phyloP scores from a whole-genome alignment of 768 basidiomycete genomes.

The Trametes gibbosa region DNA sequence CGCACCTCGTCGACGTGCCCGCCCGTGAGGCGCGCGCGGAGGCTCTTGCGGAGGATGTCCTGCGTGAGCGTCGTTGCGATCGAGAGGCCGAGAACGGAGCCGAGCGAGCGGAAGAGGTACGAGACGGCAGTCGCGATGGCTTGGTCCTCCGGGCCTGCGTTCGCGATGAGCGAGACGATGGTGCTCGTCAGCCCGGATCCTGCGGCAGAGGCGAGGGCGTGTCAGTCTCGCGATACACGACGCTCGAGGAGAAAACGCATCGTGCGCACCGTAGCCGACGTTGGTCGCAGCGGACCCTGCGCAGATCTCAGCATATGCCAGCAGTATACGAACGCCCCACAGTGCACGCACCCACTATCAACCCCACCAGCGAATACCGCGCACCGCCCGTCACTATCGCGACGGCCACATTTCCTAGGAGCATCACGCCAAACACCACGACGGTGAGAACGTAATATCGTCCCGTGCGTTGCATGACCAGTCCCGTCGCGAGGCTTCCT shows the following conservation, averaged over 20 bases:
- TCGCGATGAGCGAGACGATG: conserved; percentile 59
- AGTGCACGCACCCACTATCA: conserved; percentile 40
- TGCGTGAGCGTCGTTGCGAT: conserved; percentile 58
- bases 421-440: conserved; percentile 36
- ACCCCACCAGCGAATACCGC: conserved; percentile 34
- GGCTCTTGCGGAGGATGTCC: conserved; percentile 42
- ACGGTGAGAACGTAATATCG: conserved; percentile 54
- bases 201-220: conserved; percentile 16
- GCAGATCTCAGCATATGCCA: neutral
- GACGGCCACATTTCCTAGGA: conserved; percentile 38
- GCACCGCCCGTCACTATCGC: conserved; percentile 41
- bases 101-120: conserved; percentile 65
- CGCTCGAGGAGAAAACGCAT: neutral
- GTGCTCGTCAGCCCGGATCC: conserved; percentile 55
- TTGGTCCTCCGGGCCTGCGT: conserved; percentile 58
- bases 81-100: conserved; percentile 56
- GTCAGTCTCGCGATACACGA: neutral
- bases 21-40: conserved; percentile 42
- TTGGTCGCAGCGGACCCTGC: conserved; percentile 22
- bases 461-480: conserved; percentile 58
- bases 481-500: conserved; percentile 51
- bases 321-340: neutral
- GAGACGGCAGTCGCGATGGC: conserved; percentile 67
- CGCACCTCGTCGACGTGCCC: conserved; percentile 48
- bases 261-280: conserved; percentile 27